Base-by-base conservation (phyloP, 148 eudicot species). In the Persicaria maculosa region DNA sequence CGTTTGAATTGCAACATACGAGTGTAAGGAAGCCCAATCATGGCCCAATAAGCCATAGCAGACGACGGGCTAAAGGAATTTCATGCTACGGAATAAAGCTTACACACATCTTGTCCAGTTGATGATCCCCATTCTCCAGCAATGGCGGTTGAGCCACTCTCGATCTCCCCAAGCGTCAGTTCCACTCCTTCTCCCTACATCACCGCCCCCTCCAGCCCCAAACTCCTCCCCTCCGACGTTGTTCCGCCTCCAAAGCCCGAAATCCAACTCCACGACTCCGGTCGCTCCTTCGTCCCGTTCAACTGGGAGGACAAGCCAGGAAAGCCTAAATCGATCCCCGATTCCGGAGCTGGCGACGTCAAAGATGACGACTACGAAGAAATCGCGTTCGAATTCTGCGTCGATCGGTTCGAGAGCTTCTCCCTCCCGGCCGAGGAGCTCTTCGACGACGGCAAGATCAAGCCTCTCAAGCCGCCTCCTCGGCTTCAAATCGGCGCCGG, bases 171-270 rank as follows among this genome's bases (percentile, higher is more conserved):
- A 52, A 16, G n/a, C 57, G 11, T 52, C 11, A 9, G 14, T 52
- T 16, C 57, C 2, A 52, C 57, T 52, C 57, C 57, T 9, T 52
- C 57, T 16, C 57, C 57, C n/a, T 52, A 52, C n/a, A 52, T 52
- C 57, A 52, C 57, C n/a, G 57, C 57, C 11, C 57, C 57, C 57
- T 52, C 57, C 57, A 52, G 57, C 57, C 57, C 57, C 11, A 52
- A 52, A 52, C 57, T 16, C 11, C 57, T 16, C 57, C n/a, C 57
- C 57, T 52, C 57, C n/a, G 57, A 52, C 57, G 11, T 52, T 4
- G 14, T 31, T 31, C 40, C 40, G 2, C 40, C 40, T 31, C 40
- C 40, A 31, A 31, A 31, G 40, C 40, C 11, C n/a, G 57, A 52
- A 16, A 52, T 52, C n/a, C 14, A 52, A 4, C 2, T 9, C 57